phyloP scores from a whole-genome alignment of 257 asterid species.

The Phtheirospermum japonicum region DNA sequence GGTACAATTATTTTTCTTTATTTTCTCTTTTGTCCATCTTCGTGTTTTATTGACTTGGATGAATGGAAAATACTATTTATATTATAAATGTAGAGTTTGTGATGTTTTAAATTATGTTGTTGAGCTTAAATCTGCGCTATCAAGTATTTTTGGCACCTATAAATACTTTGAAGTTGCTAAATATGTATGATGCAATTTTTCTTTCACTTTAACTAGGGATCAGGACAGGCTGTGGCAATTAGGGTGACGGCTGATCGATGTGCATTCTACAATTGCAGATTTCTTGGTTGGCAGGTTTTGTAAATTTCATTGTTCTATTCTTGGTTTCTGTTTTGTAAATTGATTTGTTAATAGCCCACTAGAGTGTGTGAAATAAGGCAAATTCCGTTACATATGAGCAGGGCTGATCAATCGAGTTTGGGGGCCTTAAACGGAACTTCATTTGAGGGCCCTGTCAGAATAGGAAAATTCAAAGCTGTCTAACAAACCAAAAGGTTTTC shows the following conservation, averaged over 20 bases:
- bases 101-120: background rate
- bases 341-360: background rate
- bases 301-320: background rate
- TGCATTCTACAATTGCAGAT: conserved; percentile 88
- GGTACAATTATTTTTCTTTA: conserved; percentile 33
- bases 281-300: conserved; percentile 96
- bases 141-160: background rate
- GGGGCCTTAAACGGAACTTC: no score
- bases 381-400: no score
- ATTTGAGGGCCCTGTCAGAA: no score
- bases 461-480: no score
- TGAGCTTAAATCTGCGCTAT: background rate
- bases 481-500: no score
- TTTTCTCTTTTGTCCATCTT: background rate
- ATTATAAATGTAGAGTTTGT: background rate
- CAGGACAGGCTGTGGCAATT: conserved; percentile 96
- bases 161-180: background rate
- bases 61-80: background rate
- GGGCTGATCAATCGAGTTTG: no score
- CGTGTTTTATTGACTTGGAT: background rate
- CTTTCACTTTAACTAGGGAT: conserved; percentile 46
- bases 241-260: conserved; percentile 93
- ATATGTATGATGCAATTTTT: conserved; percentile 1
- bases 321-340: background rate
- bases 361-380: no score